Conservation (phyloP, 352 stramenopile genomes). For the Globisporangium takayamanum region DNA sequence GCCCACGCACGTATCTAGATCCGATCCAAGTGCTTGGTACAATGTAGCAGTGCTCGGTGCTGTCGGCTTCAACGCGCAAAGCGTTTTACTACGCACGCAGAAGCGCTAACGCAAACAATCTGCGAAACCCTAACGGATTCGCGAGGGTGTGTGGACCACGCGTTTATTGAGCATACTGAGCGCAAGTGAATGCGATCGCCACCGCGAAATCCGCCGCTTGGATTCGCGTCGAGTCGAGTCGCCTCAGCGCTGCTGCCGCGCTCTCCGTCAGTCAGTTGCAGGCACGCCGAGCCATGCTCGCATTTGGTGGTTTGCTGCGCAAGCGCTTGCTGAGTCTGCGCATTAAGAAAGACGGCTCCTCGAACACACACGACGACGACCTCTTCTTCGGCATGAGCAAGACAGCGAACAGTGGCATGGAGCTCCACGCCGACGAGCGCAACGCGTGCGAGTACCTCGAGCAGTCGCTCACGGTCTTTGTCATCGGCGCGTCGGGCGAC, state of each 20-base stretch:
- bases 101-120: no score
- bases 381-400: neutral
- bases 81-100: no score
- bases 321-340: slow-evolving; percentile 29
- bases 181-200: neutral
- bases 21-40: no score
- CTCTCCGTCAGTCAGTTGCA: neutral
- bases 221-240: no score
- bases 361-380: slow-evolving; percentile 14
- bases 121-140: no score
- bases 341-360: slow-evolving; percentile 32
- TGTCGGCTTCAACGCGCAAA: no score
- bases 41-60: no score
- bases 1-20: no score
- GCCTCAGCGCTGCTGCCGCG: no score
- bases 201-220: no score
- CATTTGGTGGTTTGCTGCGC: slow-evolving; percentile 26
- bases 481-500: slow-evolving; percentile 84
- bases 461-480: slow-evolving; percentile 71
- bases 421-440: slow-evolving; percentile 39
- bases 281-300: slow-evolving; percentile 21
- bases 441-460: slow-evolving; percentile 65
- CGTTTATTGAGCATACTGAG: neutral
- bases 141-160: neutral
- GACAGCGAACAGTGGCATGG: slow-evolving; percentile 5